Evolutionary conservation across 805 yeast species (phyloP).

Genomic region (Saccharomycopsis sp.): DNA sequence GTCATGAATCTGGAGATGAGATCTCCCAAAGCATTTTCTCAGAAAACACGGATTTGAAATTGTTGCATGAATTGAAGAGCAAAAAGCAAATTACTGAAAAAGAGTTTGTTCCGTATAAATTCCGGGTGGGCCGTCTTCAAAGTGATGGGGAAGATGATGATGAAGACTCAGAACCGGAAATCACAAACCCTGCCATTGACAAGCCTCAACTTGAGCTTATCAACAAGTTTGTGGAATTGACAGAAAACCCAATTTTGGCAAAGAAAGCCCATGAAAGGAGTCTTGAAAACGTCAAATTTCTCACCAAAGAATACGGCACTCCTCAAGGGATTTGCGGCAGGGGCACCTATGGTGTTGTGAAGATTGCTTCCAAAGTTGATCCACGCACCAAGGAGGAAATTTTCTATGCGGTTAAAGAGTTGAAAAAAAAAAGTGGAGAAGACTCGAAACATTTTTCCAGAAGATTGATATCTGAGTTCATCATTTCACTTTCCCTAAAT

Average conservation of each 20-base stretch:
- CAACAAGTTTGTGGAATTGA: slow-evolving; percentile 36
- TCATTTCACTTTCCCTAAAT: slow-evolving; percentile 69
- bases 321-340: slow-evolving; percentile 54
- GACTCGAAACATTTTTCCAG: slow-evolving; percentile 48
- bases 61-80: slow-evolving; percentile 12
- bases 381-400: slow-evolving; percentile 33
- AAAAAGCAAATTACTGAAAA: slow-evolving; percentile 4
- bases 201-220: slow-evolving; percentile 40
- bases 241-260: neutral
- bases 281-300: slow-evolving; percentile 20
- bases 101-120: neutral
- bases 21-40: slow-evolving; percentile 13
- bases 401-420: slow-evolving; percentile 69
- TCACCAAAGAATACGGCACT: slow-evolving; percentile 41
- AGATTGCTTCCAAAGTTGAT: slow-evolving; percentile 42
- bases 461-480: slow-evolving; percentile 83
- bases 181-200: slow-evolving; percentile 37
- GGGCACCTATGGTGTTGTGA: slow-evolving; percentile 93
- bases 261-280: slow-evolving; percentile 26
- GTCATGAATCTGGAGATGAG: too few relatives aligned
- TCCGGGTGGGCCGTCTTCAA: neutral
- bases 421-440: slow-evolving; percentile 54
- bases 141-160: slow-evolving; percentile 24
- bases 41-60: slow-evolving; percentile 6
- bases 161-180: slow-evolving; percentile 31